Evolutionary conservation across 371 early-diverging fungal genomes (phyloP).

Genomic region (Lichtheimia ramosa): DNA sequence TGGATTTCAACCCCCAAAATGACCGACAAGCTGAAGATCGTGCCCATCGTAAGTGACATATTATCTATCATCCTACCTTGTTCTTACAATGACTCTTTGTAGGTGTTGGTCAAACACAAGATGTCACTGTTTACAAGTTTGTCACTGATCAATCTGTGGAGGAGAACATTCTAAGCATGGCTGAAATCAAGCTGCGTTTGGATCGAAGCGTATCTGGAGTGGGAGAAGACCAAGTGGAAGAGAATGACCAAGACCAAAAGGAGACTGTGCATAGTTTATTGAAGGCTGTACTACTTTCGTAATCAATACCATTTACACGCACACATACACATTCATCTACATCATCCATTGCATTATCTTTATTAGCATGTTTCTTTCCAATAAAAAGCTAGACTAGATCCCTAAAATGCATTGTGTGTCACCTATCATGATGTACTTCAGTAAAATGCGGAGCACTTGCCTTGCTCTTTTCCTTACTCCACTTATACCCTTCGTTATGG

Average conservation of each 20-base stretch:
- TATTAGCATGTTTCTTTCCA: too few relatives aligned
- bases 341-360: too few relatives aligned
- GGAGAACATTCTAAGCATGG: slow-evolving; percentile 69
- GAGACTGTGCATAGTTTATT: slow-evolving; percentile 14
- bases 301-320: background rate
- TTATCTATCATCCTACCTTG: background rate
- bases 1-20: slow-evolving; percentile 96
- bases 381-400: too few relatives aligned
- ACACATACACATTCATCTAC: too few relatives aligned
- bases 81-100: slow-evolving; percentile 10
- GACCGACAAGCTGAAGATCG: slow-evolving; percentile 95
- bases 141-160: slow-evolving; percentile 74
- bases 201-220: slow-evolving; percentile 63
- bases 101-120: slow-evolving; percentile 88
- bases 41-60: slow-evolving; percentile 69
- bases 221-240: slow-evolving; percentile 1
- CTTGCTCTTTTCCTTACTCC: too few relatives aligned
- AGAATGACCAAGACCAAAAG: slow-evolving; percentile 6
- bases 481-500: slow-evolving; percentile 12
- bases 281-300: slow-evolving; percentile 12
- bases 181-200: slow-evolving; percentile 72
- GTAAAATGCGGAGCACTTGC: too few relatives aligned
- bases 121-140: slow-evolving; percentile 79
- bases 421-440: too few relatives aligned
- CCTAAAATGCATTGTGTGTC: too few relatives aligned